These are phyloP conservation scores for Puccinia hordei DNA, from an alignment of 1,284 basidiomycete genomes.

Conservation along the genomic window DNA sequence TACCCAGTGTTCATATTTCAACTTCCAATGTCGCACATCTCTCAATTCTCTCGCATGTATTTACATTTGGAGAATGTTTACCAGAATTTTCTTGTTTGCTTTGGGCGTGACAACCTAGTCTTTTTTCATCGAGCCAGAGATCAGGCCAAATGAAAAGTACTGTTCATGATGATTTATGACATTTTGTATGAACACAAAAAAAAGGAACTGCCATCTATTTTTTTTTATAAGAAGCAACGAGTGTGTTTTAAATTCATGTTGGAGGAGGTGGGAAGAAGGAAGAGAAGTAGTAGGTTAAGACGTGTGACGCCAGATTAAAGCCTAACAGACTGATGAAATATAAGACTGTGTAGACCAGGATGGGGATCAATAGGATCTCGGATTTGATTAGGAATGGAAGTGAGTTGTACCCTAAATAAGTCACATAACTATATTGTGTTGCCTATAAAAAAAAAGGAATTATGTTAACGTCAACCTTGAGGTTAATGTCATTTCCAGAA, in stretches of 20 bases:
- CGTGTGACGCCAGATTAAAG: slow-evolving; percentile 80
- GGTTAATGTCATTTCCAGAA: neutral
- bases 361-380: slow-evolving; percentile 79
- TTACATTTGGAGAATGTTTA: neutral
- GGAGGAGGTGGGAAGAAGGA: neutral
- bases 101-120: too few species aligned
- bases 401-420: slow-evolving; percentile 84
- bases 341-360: slow-evolving; percentile 74
- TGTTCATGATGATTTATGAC: neutral
- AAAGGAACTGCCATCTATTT: neutral
- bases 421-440: slow-evolving; percentile 83
- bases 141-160: neutral
- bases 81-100: neutral
- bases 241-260: neutral
- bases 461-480: neutral
- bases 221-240: neutral
- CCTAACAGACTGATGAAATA: slow-evolving; percentile 84
- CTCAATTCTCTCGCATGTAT: neutral
- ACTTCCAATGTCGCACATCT: too few species aligned
- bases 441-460: slow-evolving; percentile 61
- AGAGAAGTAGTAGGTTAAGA: slow-evolving; percentile 72
- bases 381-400: slow-evolving; percentile 86
- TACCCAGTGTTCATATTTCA: neutral
- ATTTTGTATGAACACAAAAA: too few species aligned
- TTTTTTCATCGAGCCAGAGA: neutral